These are phyloP conservation scores for Rosa lucieae DNA, from an alignment of 306 rosid genomes.

Conservation along the genomic window DNA sequence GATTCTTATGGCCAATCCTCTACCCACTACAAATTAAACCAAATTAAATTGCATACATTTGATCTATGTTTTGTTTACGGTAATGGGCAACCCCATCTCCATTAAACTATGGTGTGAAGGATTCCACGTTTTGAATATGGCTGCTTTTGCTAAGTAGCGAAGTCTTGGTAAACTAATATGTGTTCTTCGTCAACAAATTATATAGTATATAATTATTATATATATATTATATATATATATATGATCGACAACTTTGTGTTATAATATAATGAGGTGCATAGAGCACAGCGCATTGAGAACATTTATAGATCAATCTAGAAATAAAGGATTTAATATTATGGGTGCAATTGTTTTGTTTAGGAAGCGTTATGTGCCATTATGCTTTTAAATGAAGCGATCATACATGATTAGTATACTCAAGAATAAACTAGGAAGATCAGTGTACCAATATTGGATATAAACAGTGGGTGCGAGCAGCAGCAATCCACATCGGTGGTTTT, in stretches of 20 bases:
- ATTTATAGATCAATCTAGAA: neutral
- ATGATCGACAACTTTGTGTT: neutral
- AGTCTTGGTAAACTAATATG: neutral
- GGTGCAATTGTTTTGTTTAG: neutral
- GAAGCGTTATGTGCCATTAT: neutral
- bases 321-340: neutral
- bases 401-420: neutral
- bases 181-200: neutral
- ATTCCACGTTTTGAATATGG: slow-evolving; percentile 17
- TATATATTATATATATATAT: too few relatives aligned
- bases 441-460: too few relatives aligned
- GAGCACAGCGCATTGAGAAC: neutral
- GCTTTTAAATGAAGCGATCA: neutral
- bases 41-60: neutral
- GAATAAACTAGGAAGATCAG: neutral
- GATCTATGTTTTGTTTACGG: neutral
- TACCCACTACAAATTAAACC: neutral
- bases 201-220: too few relatives aligned
- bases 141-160: neutral
- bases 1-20: neutral
- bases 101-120: neutral
- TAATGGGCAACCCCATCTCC: neutral
- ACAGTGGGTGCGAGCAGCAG: too few relatives aligned
- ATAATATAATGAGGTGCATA: neutral
- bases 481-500: neutral